Evolutionary conservation across 768 basidiomycete genomes (phyloP).

Genomic region (Amanita muscaria): DNA sequence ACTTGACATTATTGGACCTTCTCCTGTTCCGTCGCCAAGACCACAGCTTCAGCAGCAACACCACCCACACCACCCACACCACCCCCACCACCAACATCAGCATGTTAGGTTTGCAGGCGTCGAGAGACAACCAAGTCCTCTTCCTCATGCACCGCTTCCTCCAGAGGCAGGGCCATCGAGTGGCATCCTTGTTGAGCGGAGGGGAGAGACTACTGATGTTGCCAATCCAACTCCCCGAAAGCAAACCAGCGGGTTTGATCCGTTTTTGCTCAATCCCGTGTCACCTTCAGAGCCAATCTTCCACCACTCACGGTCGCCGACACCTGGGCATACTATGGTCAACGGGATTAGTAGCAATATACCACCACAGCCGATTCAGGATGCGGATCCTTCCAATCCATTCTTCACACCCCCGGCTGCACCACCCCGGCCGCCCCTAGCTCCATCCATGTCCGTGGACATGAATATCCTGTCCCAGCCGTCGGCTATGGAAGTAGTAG

Average conservation of each 20-base stretch:
- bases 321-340: constrained; percentile 6
- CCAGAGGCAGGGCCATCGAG: not conserved
- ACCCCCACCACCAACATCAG: constrained; percentile 18
- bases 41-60: no score
- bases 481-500: no score
- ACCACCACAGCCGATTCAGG: no score
- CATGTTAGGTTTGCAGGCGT: constrained; percentile 44
- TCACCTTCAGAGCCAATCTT: constrained; percentile 23
- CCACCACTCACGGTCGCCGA: constrained; percentile 13
- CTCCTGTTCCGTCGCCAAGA: constrained; percentile 14
- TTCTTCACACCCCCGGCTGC: no score
- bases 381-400: no score
- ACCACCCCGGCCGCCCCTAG: no score
- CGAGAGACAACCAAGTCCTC: not conserved
- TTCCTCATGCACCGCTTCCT: not conserved
- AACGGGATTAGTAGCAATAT: no score
- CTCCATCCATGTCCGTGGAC: no score
- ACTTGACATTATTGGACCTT: constrained; percentile 32
- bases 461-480: no score
- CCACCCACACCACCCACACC: constrained; percentile 17
- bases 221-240: constrained; percentile 4
- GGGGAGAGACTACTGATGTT: not conserved
- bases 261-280: constrained; percentile 45
- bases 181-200: not conserved
- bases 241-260: constrained; percentile 37